Evolutionary conservation across 495 filamentous ascomycete genomes (phyloP), one percentile per base, ranked within the genome.

Genomic region (Collariella sp.): DNA sequence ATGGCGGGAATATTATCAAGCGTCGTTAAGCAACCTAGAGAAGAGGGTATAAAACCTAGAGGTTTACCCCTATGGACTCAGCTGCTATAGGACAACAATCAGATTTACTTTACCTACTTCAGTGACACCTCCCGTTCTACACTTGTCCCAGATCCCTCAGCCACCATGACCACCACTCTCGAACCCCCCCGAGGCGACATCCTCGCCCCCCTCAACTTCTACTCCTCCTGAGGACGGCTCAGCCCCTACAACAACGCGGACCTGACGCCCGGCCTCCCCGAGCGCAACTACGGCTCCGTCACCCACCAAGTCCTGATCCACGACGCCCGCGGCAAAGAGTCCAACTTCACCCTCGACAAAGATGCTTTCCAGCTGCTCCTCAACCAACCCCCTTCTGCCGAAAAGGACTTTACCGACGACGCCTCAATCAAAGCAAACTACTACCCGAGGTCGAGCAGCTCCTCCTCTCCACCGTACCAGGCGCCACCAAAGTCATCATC

Each of bases 381-480:
- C 36, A 67, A 68, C 23, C 66, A 73, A 42, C 60, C 83, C 5
- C 71, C 80, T 10, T 79, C 78, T 1, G 51, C 75, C 10, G 80
- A 84, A 60, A 60, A 61, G 16, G 76, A 77, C 18, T 96, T 89
- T 71, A 63, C 61, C 42, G 76, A 82, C 54, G 84, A 89, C 64
- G 75, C 69, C 9, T 73, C 75, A 33, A 85, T 95, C 62, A 63
- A 78, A 44, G 45, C 66, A 13, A 71, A 78, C 54, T 96, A 96
- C 77, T 96, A 95, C 86, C 88, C 0, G 88, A 94, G 63, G 79
- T 91, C 20, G 80, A 86, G 68, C 53, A 70, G 7, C 73, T 95
- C 46, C 68, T 96, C 0, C 71, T 84, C 1, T 57, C 73, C 18
- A 62, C 78, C 52, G 72, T 89, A 47, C 81, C 83, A 3, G 85